phyloP scores from a whole-genome alignment of 257 asterid species.

The Ballota nigra region DNA sequence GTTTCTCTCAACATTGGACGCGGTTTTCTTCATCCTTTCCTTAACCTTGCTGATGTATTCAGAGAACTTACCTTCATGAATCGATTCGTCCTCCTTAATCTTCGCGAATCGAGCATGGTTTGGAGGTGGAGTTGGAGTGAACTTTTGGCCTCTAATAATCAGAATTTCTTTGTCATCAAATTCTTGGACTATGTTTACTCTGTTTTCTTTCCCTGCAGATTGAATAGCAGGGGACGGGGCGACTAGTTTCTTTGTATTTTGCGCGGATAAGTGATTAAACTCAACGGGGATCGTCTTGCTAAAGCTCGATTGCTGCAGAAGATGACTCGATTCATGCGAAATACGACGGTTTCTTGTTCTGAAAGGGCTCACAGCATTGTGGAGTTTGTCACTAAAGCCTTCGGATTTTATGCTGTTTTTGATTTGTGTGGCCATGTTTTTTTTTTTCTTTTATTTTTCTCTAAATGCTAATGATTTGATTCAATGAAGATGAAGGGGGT shows the following conservation, averaged over 20 bases:
- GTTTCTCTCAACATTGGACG: no score
- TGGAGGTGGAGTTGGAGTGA: not conserved
- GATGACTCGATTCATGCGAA: conserved; percentile 6
- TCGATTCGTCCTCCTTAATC: conserved; percentile 16
- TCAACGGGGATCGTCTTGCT: conserved; percentile 31
- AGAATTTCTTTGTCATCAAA: conserved; percentile 18
- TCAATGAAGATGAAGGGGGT: not conserved
- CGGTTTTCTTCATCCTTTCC: no score
- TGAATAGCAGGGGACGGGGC: not conserved
- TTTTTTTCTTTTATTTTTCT: not conserved
- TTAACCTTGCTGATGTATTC: conserved; percentile 34
- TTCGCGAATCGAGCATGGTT: not conserved
- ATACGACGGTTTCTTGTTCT: conserved; percentile 13
- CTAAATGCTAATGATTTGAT: not conserved
- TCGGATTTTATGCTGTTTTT: conserved; percentile 20
- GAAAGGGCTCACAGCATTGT: conserved; percentile 35
- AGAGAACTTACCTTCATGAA: conserved; percentile 32
- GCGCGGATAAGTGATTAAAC: not conserved
- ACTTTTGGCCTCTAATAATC: conserved; percentile 21
- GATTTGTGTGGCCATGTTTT: conserved; percentile 30
- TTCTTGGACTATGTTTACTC: not conserved
- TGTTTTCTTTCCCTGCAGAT: not conserved
- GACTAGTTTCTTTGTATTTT: not conserved
- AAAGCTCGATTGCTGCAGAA: no score
- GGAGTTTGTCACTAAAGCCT: conserved; percentile 29